A percentile compares a stretch with the other conserved stretches of the same genome.
Conservation (phyloP, 805 yeast genomes). For the Metschnikowia anglica region DNA sequence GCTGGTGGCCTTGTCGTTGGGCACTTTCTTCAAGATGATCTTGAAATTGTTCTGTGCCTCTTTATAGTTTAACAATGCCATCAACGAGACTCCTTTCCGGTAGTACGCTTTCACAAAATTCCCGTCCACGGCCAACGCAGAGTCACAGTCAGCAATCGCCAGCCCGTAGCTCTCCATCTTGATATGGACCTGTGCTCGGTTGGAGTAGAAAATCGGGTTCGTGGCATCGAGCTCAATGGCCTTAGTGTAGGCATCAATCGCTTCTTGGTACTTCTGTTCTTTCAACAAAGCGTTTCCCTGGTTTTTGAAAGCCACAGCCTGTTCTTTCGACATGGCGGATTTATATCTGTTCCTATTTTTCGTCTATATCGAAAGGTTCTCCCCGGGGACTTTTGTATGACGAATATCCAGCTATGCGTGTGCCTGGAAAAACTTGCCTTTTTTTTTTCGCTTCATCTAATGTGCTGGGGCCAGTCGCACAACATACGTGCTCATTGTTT, state of each 20-base stretch:
- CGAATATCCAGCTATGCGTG: no score
- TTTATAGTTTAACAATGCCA: slow-evolving; percentile 73
- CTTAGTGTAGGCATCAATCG: slow-evolving; percentile 66
- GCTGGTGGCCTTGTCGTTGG: slow-evolving; percentile 67
- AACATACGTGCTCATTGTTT: no score
- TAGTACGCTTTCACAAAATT: slow-evolving; percentile 77
- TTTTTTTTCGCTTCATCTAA: no score
- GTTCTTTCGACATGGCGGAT: slow-evolving; percentile 21
- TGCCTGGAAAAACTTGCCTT: no score
- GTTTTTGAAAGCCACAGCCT: slow-evolving; percentile 56
- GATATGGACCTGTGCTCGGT: slow-evolving; percentile 87
- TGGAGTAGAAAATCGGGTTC: slow-evolving; percentile 70
- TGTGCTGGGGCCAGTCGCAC: no score
- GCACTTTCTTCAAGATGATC: slow-evolving; percentile 57
- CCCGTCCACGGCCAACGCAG: slow-evolving; percentile 66
- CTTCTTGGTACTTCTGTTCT: slow-evolving; percentile 58
- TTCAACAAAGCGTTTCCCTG: slow-evolving; percentile 76
- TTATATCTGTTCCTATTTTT: not conserved
- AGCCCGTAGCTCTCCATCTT: slow-evolving; percentile 83
- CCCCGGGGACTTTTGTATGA: not conserved
- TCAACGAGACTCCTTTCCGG: slow-evolving; percentile 78
- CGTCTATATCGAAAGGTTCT: not conserved
- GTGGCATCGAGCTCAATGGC: slow-evolving; percentile 67
- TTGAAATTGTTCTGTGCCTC: slow-evolving; percentile 72
- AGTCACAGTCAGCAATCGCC: slow-evolving; percentile 76